phyloP scores from a whole-genome alignment of 2,329 filamentous ascomycete species.

The Alternaria atra region DNA sequence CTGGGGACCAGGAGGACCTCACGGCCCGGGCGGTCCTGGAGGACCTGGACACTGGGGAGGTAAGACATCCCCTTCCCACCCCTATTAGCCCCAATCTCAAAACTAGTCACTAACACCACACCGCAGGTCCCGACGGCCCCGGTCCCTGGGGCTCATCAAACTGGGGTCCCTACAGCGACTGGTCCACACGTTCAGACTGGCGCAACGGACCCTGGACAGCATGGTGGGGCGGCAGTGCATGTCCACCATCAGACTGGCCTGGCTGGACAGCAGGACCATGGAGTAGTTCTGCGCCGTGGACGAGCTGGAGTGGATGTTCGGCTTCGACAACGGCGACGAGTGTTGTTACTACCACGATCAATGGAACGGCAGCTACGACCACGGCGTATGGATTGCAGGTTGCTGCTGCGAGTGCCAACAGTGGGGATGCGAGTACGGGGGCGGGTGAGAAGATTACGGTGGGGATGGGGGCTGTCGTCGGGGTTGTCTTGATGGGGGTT shows the following conservation, averaged over 20 bases:
- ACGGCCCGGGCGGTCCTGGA: conserved; percentile 12
- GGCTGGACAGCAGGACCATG: conserved; percentile 50
- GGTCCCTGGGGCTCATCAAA: conserved; percentile 39
- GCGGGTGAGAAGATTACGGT: conserved; percentile 26
- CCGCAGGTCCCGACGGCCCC: conserved; percentile 25
- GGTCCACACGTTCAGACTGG: conserved; percentile 40
- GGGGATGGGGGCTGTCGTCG: conserved; percentile 31
- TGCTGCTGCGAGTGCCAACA: conserved; percentile 35
- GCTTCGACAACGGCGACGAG: conserved; percentile 44
- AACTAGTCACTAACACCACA: neutral
- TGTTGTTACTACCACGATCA: conserved; percentile 40
- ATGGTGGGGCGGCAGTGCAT: conserved; percentile 47
- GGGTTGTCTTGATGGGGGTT: conserved; percentile 33
- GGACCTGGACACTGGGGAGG: conserved; percentile 30
- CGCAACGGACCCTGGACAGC: conserved; percentile 44
- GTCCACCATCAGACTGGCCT: conserved; percentile 47
- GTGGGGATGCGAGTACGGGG: neutral
- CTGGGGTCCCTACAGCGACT: conserved; percentile 43
- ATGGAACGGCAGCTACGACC: conserved; percentile 29
- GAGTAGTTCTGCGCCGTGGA: conserved; percentile 49
- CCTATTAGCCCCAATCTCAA: neutral
- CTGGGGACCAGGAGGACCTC: conserved; percentile 18
- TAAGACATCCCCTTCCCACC: conserved; percentile 11
- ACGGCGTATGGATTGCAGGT: conserved; percentile 46
- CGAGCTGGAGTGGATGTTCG: conserved; percentile 45